A percentile compares a stretch with the other conserved stretches of the same genome.
phyloP scores from a whole-genome alignment of 176 grass and related monocot species.

The Rhynchospora tenuis region DNA sequence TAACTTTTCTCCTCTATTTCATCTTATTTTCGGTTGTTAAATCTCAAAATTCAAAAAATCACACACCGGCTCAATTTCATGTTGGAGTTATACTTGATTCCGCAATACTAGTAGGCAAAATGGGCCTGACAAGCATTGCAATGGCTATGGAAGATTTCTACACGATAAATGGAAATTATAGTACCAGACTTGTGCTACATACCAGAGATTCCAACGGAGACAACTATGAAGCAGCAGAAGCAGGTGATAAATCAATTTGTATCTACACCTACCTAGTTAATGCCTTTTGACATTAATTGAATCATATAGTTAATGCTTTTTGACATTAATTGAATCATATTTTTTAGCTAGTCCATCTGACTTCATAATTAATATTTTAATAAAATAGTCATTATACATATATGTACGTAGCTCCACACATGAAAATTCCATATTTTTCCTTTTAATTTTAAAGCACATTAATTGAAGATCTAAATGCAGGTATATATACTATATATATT shows the following conservation, averaged over 20 bases:
- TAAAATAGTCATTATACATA: too few relatives aligned
- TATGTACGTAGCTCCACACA: too few relatives aligned
- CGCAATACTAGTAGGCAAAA: constrained; percentile 22
- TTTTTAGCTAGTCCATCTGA: too few relatives aligned
- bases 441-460: too few relatives aligned
- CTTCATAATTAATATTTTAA: too few relatives aligned
- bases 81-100: constrained; percentile 49
- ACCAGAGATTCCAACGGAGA: constrained; percentile 38
- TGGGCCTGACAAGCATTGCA: constrained; percentile 38
- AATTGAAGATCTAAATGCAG: too few relatives aligned
- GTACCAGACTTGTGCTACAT: constrained; percentile 37
- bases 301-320: too few relatives aligned
- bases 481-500: too few relatives aligned
- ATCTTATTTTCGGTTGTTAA: neutral
- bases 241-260: neutral
- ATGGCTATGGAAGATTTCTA: constrained; percentile 72
- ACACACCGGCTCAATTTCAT: neutral
- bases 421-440: too few relatives aligned
- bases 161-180: constrained; percentile 20
- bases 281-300: too few relatives aligned
- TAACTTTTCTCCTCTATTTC: neutral
- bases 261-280: neutral
- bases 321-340: too few relatives aligned
- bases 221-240: constrained; percentile 32
- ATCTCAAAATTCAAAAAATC: neutral